Percentiles rank a stretch among this genome's conserved stretches.
These are phyloP conservation scores for Candida insectorum DNA, from an alignment of 805 yeast genomes.

Conservation along the genomic window DNA sequence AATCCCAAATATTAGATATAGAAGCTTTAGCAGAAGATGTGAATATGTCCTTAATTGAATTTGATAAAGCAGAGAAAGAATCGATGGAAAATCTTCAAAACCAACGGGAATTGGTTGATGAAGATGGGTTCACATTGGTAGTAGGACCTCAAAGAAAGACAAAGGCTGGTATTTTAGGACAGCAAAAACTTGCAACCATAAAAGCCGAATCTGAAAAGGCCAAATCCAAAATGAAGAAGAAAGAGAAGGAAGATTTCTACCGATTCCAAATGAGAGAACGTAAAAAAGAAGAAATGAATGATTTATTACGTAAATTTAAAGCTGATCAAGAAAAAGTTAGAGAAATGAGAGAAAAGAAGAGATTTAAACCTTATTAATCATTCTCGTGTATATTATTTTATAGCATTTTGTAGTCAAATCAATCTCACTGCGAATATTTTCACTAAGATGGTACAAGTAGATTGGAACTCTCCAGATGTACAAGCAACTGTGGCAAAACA, in stretches of 20 bases:
- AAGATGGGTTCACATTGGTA: slow-evolving; percentile 90
- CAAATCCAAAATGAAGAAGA: slow-evolving; percentile 56
- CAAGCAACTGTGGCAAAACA: too few relatives aligned
- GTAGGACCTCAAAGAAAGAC: slow-evolving; percentile 85
- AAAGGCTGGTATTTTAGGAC: slow-evolving; percentile 64
- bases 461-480: not conserved
- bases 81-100: slow-evolving; percentile 52
- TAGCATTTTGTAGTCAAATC: too few relatives aligned
- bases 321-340: slow-evolving; percentile 85
- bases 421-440: too few relatives aligned
- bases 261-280: slow-evolving; percentile 93
- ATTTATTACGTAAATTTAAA: slow-evolving; percentile 76
- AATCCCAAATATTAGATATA: slow-evolving; percentile 41
- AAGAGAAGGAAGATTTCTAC: slow-evolving; percentile 88
- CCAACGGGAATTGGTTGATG: slow-evolving; percentile 70
- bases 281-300: slow-evolving; percentile 90
- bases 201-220: slow-evolving; percentile 35
- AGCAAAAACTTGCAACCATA: slow-evolving; percentile 37
- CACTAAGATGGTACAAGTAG: too few relatives aligned
- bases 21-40: slow-evolving; percentile 54
- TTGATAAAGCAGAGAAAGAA: slow-evolving; percentile 67
- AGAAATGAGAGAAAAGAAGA: slow-evolving; percentile 72
- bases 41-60: slow-evolving; percentile 58
- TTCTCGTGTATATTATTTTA: too few relatives aligned
- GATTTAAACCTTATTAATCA: slow-evolving; percentile 75